phyloP scores from a whole-genome alignment of 2,329 filamentous ascomycete species.

The Neopestalotiopsis clavispora region DNA sequence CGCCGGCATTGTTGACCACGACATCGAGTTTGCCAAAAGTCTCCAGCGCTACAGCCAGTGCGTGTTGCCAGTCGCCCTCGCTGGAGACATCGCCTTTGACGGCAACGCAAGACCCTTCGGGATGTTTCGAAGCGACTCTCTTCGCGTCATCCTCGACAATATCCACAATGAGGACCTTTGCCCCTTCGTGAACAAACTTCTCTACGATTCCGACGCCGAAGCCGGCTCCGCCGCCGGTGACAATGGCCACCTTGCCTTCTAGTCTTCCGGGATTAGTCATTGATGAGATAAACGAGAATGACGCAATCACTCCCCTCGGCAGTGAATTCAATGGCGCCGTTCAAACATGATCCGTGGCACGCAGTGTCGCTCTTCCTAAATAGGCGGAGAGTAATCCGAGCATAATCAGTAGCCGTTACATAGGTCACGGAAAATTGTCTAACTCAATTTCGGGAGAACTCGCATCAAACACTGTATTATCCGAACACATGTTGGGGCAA shows the following conservation, averaged over 20 bases:
- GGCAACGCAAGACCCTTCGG: conserved; percentile 42
- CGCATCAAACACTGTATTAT: too few relatives aligned
- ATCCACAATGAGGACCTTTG: conserved; percentile 65
- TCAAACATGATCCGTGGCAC: neutral
- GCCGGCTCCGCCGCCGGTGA: conserved; percentile 62
- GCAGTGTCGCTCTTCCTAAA: neutral
- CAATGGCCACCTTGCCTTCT: conserved; percentile 45
- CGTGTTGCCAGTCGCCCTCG: conserved; percentile 54
- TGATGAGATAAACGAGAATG: neutral
- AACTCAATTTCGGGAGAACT: too few relatives aligned
- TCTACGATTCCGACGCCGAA: conserved; percentile 67
- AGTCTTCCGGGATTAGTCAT: conserved; percentile 29
- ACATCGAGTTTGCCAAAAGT: conserved; percentile 59
- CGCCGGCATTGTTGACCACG: conserved; percentile 66
- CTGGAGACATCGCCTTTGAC: conserved; percentile 54
- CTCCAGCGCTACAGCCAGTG: conserved; percentile 49
- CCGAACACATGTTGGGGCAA: neutral
- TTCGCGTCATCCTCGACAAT: conserved; percentile 59
- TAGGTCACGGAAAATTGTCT: neutral
- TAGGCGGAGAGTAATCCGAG: neutral
- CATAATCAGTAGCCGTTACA: neutral
- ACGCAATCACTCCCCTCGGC: neutral
- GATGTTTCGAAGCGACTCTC: conserved; percentile 47
- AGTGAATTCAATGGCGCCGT: neutral
- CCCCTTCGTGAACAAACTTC: conserved; percentile 63